phyloP scores from a whole-genome alignment of 441 rosid genomes.

The Pelargonium myrrhifolium region DNA sequence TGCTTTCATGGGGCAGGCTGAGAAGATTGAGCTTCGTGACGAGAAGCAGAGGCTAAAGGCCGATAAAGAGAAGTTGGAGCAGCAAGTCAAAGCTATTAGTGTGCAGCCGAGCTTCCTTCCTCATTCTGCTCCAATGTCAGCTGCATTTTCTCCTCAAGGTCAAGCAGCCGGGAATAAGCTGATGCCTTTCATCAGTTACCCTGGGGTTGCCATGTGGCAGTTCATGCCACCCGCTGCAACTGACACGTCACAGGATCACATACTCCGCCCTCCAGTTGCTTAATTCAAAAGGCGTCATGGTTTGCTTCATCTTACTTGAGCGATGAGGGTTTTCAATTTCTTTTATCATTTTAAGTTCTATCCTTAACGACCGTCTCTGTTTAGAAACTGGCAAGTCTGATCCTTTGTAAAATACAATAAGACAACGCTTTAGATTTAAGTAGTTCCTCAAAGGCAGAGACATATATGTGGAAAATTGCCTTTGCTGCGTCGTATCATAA shows the following conservation, averaged over 20 bases:
- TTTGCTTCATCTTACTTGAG: too few species aligned
- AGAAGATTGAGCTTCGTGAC: constrained; percentile 91
- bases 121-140: constrained; percentile 61
- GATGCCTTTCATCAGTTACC: constrained; percentile 86
- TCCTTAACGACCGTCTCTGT: neutral
- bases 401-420: constrained; percentile 20
- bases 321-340: too few species aligned
- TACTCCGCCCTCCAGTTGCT: constrained; percentile 96
- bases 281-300: constrained; percentile 19
- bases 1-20: constrained; percentile 38
- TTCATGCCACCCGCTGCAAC: constrained; percentile 97
- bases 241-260: constrained; percentile 97
- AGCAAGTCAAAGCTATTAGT: constrained; percentile 51
- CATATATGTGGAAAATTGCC: too few species aligned
- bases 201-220: constrained; percentile 99
- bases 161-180: constrained; percentile 85
- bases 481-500: too few species aligned
- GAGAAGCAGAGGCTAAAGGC: constrained; percentile 93
- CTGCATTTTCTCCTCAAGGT: constrained; percentile 73
- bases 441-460: neutral
- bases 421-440: constrained; percentile 10
- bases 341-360: too few species aligned
- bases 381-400: constrained; percentile 10
- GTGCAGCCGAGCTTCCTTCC: constrained; percentile 75
- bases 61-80: constrained; percentile 91